phyloP scores from a whole-genome alignment of 2,329 filamentous ascomycete species.

The Sphaerostilbella broomeana region DNA sequence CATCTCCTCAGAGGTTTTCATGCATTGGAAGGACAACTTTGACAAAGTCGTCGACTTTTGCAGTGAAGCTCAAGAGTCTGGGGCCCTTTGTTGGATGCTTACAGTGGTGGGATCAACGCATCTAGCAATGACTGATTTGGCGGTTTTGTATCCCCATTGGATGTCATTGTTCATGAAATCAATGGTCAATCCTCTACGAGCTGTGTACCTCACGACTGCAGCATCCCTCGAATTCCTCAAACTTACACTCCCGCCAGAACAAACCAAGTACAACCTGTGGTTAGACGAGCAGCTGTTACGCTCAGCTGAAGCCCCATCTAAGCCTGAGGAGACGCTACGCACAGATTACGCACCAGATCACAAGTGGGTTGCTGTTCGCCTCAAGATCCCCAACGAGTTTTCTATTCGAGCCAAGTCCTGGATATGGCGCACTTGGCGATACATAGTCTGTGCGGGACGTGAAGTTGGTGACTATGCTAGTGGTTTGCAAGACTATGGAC shows the following conservation, averaged over 20 bases:
- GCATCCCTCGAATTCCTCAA: slow-evolving; percentile 57
- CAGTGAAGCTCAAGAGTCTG: slow-evolving; percentile 45
- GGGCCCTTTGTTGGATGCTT: slow-evolving; percentile 43
- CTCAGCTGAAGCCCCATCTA: slow-evolving; percentile 30
- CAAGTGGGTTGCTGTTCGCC: slow-evolving; percentile 50
- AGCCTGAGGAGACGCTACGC: slow-evolving; percentile 39
- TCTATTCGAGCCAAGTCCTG: slow-evolving; percentile 40
- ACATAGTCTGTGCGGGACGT: slow-evolving; percentile 4
- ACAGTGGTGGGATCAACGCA: slow-evolving; percentile 56
- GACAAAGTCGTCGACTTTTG: slow-evolving; percentile 50
- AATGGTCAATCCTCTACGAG: slow-evolving; percentile 55
- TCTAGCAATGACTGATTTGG: slow-evolving; percentile 60
- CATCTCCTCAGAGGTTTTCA: slow-evolving; percentile 63
- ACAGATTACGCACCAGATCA: slow-evolving; percentile 48
- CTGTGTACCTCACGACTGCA: slow-evolving; percentile 57
- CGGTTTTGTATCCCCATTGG: slow-evolving; percentile 54
- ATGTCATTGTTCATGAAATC: slow-evolving; percentile 55
- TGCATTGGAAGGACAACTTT: slow-evolving; percentile 63
- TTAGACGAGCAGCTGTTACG: slow-evolving; percentile 47
- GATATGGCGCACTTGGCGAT: slow-evolving; percentile 31
- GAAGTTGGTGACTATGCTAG: slow-evolving; percentile 13
- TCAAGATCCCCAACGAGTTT: slow-evolving; percentile 54
- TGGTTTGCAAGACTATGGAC: slow-evolving; percentile 17
- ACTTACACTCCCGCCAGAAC: slow-evolving; percentile 41
- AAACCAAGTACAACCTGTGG: slow-evolving; percentile 45